Evolutionary conservation across 805 yeast genomes (phyloP).

Genomic region (Yarrowia hollandica): DNA sequence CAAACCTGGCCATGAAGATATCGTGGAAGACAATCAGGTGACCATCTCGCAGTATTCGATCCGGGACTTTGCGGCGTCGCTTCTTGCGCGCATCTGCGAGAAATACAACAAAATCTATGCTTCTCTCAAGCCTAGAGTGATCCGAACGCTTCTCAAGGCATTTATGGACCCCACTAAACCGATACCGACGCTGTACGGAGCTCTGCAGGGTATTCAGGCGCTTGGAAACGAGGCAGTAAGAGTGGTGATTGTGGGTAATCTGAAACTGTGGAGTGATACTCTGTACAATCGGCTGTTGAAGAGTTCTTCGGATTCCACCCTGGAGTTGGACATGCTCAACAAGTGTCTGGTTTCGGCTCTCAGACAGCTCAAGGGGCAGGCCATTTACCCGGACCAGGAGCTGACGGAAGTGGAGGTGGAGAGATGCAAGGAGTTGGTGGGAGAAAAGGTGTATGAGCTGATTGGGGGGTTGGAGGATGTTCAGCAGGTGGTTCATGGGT

Average conservation of each 20-base stretch:
- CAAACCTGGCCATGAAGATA: constrained; percentile 38
- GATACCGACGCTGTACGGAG: constrained; percentile 88
- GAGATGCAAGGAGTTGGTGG: constrained; percentile 45
- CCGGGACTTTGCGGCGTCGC: constrained; percentile 83
- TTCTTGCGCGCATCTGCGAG: constrained; percentile 73
- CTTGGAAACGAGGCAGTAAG: constrained; percentile 87
- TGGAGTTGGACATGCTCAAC: constrained; percentile 51
- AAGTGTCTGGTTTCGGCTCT: constrained; percentile 58
- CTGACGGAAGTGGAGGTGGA: constrained; percentile 52
- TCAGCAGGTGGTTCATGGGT: constrained; percentile 13
- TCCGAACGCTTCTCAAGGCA: constrained; percentile 88
- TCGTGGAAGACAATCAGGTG: not conserved
- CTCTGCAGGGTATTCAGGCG: constrained; percentile 78
- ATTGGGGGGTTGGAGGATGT: constrained; percentile 8
- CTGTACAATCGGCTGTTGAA: constrained; percentile 13
- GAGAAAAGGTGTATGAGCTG: constrained; percentile 41
- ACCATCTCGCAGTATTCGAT: constrained; percentile 49
- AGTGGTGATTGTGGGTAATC: constrained; percentile 78
- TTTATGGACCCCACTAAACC: constrained; percentile 82
- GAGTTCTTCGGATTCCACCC: constrained; percentile 4
- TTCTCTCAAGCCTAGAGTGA: constrained; percentile 87
- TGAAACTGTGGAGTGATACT: constrained; percentile 64
- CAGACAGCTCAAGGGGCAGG: constrained; percentile 44
- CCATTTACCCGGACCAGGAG: constrained; percentile 48
- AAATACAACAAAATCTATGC: constrained; percentile 83